These are phyloP conservation scores for Dacryopinax spathularia DNA, from an alignment of 768 basidiomycete genomes.

Conservation along the genomic window DNA sequence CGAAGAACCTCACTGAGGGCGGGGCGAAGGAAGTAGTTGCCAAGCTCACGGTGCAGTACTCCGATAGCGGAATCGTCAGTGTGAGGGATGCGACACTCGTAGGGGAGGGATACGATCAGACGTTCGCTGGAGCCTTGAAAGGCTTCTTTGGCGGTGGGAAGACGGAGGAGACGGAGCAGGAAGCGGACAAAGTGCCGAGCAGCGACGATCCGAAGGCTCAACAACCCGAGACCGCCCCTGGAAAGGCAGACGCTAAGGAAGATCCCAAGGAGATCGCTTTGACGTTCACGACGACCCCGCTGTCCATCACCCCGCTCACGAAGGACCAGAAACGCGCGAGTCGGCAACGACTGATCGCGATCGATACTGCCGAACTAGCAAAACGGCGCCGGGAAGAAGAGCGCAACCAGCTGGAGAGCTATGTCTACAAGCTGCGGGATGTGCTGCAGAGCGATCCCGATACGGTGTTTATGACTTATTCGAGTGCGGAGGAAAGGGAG, in stretches of 20 bases:
- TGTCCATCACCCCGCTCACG: conserved; percentile 62
- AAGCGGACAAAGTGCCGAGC: background rate
- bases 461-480: conserved; percentile 75
- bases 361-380: conserved; percentile 62
- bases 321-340: conserved; percentile 60
- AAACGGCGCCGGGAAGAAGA: conserved; percentile 78
- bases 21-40: conserved; percentile 72
- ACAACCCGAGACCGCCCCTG: background rate
- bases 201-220: conserved; percentile 4
- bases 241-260: conserved; percentile 25
- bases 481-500: conserved; percentile 53
- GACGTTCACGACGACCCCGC: conserved; percentile 45
- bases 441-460: conserved; percentile 45
- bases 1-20: conserved; percentile 69
- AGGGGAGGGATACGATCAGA: conserved; percentile 7
- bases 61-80: conserved; percentile 74
- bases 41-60: conserved; percentile 68
- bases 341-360: conserved; percentile 53
- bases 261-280: conserved; percentile 52
- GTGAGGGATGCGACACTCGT: conserved; percentile 49
- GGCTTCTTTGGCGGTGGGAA: conserved; percentile 60
- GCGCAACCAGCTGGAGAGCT: conserved; percentile 78
- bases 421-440: conserved; percentile 82
- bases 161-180: conserved; percentile 18
- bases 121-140: conserved; percentile 59